Evolutionary conservation across 2,329 filamentous ascomycete genomes (phyloP).

Genomic region (Phyllosticta citribraziliensis): DNA sequence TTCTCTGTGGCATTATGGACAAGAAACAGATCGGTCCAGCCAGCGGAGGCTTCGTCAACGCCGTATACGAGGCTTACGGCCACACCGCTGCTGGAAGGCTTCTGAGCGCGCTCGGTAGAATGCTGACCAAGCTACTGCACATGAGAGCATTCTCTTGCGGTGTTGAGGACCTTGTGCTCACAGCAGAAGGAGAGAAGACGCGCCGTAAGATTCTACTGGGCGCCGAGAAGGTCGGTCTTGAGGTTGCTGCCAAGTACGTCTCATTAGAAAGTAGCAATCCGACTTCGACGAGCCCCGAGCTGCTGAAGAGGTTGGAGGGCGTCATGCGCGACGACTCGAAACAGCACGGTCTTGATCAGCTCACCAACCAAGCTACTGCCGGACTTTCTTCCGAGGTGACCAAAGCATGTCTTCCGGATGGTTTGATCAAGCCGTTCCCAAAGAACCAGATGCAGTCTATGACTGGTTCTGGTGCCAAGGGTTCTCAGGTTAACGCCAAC

Average conservation of each 20-base stretch:
- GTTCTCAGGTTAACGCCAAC: conserved; percentile 85
- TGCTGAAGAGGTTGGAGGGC: conserved; percentile 72
- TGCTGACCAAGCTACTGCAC: conserved; percentile 81
- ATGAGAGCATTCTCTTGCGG: conserved; percentile 96
- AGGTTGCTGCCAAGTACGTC: conserved; percentile 81
- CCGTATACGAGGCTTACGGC: conserved; percentile 88
- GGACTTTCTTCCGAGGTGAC: conserved; percentile 72
- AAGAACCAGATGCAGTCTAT: conserved; percentile 99
- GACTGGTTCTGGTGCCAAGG: conserved; percentile 95
- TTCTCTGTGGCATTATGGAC: conserved; percentile 85
- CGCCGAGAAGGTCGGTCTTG: conserved; percentile 60
- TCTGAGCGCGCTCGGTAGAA: conserved; percentile 77
- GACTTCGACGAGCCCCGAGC: conserved; percentile 56
- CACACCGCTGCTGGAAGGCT: conserved; percentile 77
- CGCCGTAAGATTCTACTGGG: conserved; percentile 59
- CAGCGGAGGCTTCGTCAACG: conserved; percentile 78
- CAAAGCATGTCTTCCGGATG: conserved; percentile 64
- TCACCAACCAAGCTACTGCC: conserved; percentile 64
- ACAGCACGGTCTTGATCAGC: conserved; percentile 77
- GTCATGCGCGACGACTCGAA: conserved; percentile 86
- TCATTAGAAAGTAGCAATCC: conserved; percentile 59
- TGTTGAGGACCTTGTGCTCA: conserved; percentile 89
- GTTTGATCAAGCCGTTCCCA: conserved; percentile 84
- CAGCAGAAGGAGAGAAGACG: conserved; percentile 62
- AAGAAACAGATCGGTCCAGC: conserved; percentile 90